Evolutionary conservation across 1,139 yeast species (phyloP), one percentile per base, ranked within the genome.

Genomic region (Kodamaea alishanica): DNA sequence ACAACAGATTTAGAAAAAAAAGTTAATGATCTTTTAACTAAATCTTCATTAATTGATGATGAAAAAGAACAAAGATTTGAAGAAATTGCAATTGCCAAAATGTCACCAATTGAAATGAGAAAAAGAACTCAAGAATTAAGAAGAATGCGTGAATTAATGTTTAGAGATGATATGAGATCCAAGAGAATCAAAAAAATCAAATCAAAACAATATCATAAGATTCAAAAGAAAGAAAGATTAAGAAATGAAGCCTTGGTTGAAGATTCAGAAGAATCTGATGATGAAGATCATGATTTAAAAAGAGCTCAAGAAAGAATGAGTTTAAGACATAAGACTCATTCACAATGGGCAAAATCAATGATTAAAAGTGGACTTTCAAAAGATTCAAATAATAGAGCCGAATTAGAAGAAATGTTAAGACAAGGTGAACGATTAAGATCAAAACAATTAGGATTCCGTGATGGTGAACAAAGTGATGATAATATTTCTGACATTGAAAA

Each of bases 221-320:
- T 90, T 40, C 83, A 86, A 56, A 88, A 90, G 73, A 85, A 84
- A 62, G 97, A 90, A 57, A 68, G 88, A 48, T 65, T 84, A 50
- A 78, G 81, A 49, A 85, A 83, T 51, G 73, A 79, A 45, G 81
- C 75, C 42, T 61, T 86, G 45, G 83, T 87, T n/a, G 90, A 80
- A 45, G 82, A 77, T 5, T 72, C 73, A 6, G 83, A 77, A 32
- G 69, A 64, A 26, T 77, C 70, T 40, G 77, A 69, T 39, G 76
- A 67, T 27, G 88, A 81, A 49, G 94, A 83, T 45, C 81, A 77
- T 40, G 88, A 82, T 50, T 63, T 75, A 52, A 75, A 74, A 47
- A 75, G 97, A 45, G 97, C 97, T 1, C 77, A 79, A 49, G 97
- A 92, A 61, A 78, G 98, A 63, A 94, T 94, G 95, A 72, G 86